phyloP scores from a whole-genome alignment of 129 eudicot species.

The Oenanthe sinensis region DNA sequence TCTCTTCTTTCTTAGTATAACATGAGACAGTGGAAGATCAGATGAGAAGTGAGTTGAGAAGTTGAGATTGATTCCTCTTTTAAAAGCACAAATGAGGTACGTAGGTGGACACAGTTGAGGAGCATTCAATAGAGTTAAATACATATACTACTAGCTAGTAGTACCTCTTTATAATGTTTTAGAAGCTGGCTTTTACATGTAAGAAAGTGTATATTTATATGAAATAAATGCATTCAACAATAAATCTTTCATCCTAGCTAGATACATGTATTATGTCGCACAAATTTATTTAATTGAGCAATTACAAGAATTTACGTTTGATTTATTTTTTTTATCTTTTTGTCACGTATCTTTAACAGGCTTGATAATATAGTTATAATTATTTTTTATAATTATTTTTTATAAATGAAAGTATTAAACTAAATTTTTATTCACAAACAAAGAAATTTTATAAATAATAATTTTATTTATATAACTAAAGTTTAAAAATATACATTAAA shows the following conservation, averaged over 20 bases:
- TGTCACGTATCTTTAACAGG: too few relatives aligned
- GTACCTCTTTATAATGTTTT: not conserved
- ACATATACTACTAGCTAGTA: not conserved
- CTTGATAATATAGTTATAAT: too few relatives aligned
- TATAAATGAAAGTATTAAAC: too few relatives aligned
- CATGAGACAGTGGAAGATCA: not conserved
- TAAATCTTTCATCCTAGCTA: not conserved
- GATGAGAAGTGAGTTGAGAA: slow-evolving; percentile 1
- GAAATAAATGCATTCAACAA: not conserved
- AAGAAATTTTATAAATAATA: too few relatives aligned
- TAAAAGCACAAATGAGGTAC: not conserved
- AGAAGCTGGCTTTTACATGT: not conserved
- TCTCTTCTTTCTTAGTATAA: not conserved
- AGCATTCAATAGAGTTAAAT: not conserved
- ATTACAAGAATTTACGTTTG: too few relatives aligned
- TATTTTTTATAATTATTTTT: too few relatives aligned
- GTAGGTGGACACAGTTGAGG: slow-evolving; percentile 4
- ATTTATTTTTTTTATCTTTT: too few relatives aligned
- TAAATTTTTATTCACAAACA: too few relatives aligned
- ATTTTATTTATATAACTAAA: too few relatives aligned
- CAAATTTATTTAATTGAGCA: too few relatives aligned
- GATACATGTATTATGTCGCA: too few relatives aligned
- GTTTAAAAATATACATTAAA: too few relatives aligned
- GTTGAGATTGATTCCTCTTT: not conserved
- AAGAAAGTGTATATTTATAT: not conserved